Conservation (phyloP, 169 alveolate species). For the Cryptosporidium ryanae region DNA sequence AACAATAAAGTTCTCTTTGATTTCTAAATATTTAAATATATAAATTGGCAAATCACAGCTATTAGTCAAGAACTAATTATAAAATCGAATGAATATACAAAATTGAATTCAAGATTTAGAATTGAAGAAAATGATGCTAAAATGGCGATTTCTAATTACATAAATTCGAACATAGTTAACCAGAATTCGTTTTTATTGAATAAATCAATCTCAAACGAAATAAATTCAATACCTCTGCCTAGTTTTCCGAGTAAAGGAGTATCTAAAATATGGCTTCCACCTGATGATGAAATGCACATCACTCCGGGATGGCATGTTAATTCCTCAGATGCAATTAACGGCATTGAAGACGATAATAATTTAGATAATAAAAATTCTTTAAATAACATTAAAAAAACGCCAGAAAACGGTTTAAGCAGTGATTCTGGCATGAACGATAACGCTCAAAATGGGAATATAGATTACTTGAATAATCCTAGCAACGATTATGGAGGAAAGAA, state of each 20-base stretch:
- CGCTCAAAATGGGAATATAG: neutral
- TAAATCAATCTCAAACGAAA: conserved; percentile 43
- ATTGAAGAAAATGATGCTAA: conserved; percentile 55
- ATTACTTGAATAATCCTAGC: too few relatives aligned
- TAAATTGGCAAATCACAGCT: conserved; percentile 4
- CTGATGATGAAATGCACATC: conserved; percentile 40
- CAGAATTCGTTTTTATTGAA: conserved; percentile 28
- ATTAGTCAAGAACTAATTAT: conserved; percentile 45
- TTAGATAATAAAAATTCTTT: conserved; percentile 1
- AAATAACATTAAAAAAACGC: neutral
- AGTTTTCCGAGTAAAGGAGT: conserved; percentile 56
- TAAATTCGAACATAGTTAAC: conserved; percentile 10
- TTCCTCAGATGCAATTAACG: neutral
- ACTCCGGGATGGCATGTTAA: conserved; percentile 62
- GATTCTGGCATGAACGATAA: too few relatives aligned
- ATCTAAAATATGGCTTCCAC: conserved; percentile 57
- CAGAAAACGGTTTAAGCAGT: neutral
- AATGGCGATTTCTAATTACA: conserved; percentile 43
- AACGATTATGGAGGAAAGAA: too few relatives aligned
- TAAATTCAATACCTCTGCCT: conserved; percentile 65
- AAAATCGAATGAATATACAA: conserved; percentile 65
- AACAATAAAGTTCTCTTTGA: neutral
- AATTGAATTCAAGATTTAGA: conserved; percentile 34
- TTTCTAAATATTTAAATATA: neutral
- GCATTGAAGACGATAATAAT: neutral